Conservation (phyloP, 108 stramenopile genomes). For the Seminavis robusta region DNA sequence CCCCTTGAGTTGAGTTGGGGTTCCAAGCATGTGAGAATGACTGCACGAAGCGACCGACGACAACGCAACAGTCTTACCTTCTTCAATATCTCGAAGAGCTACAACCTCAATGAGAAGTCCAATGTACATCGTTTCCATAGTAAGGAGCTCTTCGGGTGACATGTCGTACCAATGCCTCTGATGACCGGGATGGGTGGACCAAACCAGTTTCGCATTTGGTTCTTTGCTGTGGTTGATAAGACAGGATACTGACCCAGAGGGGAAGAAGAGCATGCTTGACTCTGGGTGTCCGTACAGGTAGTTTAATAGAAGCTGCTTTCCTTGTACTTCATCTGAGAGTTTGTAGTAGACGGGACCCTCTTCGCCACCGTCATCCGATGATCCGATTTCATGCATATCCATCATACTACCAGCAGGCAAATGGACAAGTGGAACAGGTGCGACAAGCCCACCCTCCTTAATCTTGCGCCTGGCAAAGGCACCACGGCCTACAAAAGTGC, state of each 20-base stretch:
- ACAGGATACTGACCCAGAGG: slow-evolving; percentile 50
- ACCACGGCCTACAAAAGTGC: no score
- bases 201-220: slow-evolving; percentile 73
- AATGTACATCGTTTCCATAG: slow-evolving; percentile 34
- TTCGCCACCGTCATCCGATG: slow-evolving; percentile 23
- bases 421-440: slow-evolving; percentile 69
- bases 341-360: slow-evolving; percentile 9
- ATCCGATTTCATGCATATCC: slow-evolving; percentile 46
- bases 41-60: no score
- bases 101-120: slow-evolving; percentile 78
- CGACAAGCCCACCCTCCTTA: slow-evolving; percentile 53
- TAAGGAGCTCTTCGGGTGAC: slow-evolving; percentile 35
- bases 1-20: no score
- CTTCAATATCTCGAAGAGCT: slow-evolving; percentile 59
- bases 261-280: slow-evolving; percentile 56
- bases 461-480: slow-evolving; percentile 73
- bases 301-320: slow-evolving; percentile 59
- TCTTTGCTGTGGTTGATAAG: slow-evolving; percentile 77
- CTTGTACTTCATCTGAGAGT: slow-evolving; percentile 11
- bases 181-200: slow-evolving; percentile 60
- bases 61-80: slow-evolving; percentile 55
- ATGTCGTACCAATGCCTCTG: slow-evolving; percentile 40
- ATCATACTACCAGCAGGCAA: slow-evolving; percentile 48
- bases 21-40: no score
- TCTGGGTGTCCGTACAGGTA: slow-evolving; percentile 73